Evolutionary conservation across 495 filamentous ascomycete species (phyloP), one percentile per base, ranked within the genome.

Genomic region (Hypoxylon rickii): DNA sequence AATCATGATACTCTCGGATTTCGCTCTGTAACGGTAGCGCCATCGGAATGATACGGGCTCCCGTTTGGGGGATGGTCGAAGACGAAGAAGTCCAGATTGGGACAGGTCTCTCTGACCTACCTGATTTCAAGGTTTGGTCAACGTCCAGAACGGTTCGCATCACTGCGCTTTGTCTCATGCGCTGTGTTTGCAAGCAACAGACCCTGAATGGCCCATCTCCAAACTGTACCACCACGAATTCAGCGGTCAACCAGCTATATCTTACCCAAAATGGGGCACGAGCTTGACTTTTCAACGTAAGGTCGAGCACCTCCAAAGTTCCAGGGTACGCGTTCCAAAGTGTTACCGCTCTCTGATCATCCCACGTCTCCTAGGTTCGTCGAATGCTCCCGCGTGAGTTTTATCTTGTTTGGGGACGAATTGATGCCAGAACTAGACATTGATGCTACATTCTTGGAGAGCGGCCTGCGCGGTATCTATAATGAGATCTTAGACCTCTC

Each of bases 241-340:
- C 52, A 44, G 58, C 58, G 58, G 58, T 62, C 58, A 62, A 62
- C 43, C 37, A 22, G 13, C 46, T 29, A n/a, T n/a, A n/a, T n/a
- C 16, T 40, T 53, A 38, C 53, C 37, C 45, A 39, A 48, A 58
- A 44, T 18, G 48, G 43, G 32, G 44, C 43, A 52, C 59, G 38
- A 58, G 46, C 8, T 57, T 24, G 40, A n/a, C 42, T 46, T 56
- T 52, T n/a, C n/a, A 40, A 47, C 42, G 20, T 41, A 44, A 20
- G 21, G 40, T n/a, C n/a, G n/a, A n/a, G n/a, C n/a, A n/a, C n/a
- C n/a, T n/a, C n/a, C n/a, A n/a, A n/a, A n/a, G n/a, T n/a, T n/a
- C n/a, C n/a, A n/a, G n/a, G n/a, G n/a, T n/a, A n/a, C n/a, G n/a
- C n/a, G n/a, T n/a, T n/a, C n/a, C n/a, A n/a, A n/a, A n/a, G n/a